These are phyloP conservation scores for Xylariomycetidae sp. DNA, from an alignment of 2,329 filamentous ascomycete species.

Conservation along the genomic window DNA sequence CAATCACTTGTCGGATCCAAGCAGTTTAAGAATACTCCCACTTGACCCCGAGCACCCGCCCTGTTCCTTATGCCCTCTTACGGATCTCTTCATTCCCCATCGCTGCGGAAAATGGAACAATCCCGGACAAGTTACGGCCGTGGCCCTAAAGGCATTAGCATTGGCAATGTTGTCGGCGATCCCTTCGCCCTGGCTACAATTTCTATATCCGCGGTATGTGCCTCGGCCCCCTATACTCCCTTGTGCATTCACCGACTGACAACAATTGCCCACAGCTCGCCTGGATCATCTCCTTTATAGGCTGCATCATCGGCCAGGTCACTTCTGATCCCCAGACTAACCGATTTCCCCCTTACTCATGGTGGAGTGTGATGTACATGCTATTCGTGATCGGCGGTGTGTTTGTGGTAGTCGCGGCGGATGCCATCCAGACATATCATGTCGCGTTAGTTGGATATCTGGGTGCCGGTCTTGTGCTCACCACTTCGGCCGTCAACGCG, in stretches of 20 bases:
- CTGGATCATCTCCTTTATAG: slow-evolving; percentile 89
- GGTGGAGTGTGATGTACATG: slow-evolving; percentile 88
- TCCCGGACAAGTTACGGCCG: slow-evolving; percentile 51
- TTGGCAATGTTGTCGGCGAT: slow-evolving; percentile 91
- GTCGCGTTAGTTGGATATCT: slow-evolving; percentile 89
- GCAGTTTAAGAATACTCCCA: no score
- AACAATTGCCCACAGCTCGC: slow-evolving; percentile 60
- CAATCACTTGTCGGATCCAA: slow-evolving; percentile 5
- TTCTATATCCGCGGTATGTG: slow-evolving; percentile 81
- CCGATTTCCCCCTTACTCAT: slow-evolving; percentile 77
- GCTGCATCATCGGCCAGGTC: slow-evolving; percentile 69
- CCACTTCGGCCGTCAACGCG: slow-evolving; percentile 79
- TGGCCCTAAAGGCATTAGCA: slow-evolving; percentile 57
- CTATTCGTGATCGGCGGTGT: slow-evolving; percentile 78
- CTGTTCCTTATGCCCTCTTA: slow-evolving; percentile 66
- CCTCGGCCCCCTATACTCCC: slow-evolving; percentile 12
- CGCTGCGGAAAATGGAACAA: slow-evolving; percentile 76
- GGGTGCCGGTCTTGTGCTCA: slow-evolving; percentile 75
- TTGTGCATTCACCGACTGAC: slow-evolving; percentile 8
- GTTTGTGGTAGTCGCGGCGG: slow-evolving; percentile 76
- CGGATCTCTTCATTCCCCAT: slow-evolving; percentile 69
- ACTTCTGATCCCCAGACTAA: slow-evolving; percentile 36
- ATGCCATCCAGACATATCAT: slow-evolving; percentile 82
- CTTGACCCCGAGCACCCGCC: slow-evolving; percentile 7
- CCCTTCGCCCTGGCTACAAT: slow-evolving; percentile 93